Evolutionary conservation across 2,329 filamentous ascomycete species (phyloP).

Genomic region (Neopestalotiopsis clavispora): DNA sequence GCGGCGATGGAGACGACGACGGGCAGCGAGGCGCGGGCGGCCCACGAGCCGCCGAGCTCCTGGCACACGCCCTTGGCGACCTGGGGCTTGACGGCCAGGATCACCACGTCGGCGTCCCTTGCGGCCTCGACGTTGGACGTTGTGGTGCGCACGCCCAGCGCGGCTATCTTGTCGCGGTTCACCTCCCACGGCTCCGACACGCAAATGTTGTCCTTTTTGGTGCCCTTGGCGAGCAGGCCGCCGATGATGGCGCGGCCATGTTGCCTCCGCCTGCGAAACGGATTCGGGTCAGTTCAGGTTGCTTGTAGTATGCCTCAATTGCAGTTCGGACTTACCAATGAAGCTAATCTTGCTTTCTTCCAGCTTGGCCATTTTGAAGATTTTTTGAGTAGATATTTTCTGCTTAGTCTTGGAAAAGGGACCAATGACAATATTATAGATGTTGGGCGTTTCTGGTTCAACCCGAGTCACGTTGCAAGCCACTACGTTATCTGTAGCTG

Average conservation of each 20-base stretch:
- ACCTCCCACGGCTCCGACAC: constrained; percentile 59
- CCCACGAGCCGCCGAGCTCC: constrained; percentile 49
- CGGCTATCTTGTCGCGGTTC: constrained; percentile 54
- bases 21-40: constrained; percentile 38
- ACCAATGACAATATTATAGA: neutral
- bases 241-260: constrained; percentile 59
- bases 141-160: constrained; percentile 50
- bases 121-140: constrained; percentile 51
- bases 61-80: constrained; percentile 51
- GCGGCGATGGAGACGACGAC: constrained; percentile 55
- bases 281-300: constrained; percentile 18
- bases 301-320: neutral
- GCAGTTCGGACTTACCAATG: constrained; percentile 25
- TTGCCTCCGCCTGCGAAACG: constrained; percentile 51
- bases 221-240: constrained; percentile 49
- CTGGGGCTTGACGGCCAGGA: constrained; percentile 58
- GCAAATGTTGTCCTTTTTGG: constrained; percentile 48
- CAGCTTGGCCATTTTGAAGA: constrained; percentile 29
- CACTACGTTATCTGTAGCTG: neutral
- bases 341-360: constrained; percentile 35
- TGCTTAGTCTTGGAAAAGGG: neutral
- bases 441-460: neutral
- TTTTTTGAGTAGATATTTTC: too few species aligned
- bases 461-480: neutral
- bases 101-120: constrained; percentile 48